These are phyloP conservation scores for Xylaria palmicola DNA, from an alignment of 495 filamentous ascomycete species.

Conservation along the genomic window DNA sequence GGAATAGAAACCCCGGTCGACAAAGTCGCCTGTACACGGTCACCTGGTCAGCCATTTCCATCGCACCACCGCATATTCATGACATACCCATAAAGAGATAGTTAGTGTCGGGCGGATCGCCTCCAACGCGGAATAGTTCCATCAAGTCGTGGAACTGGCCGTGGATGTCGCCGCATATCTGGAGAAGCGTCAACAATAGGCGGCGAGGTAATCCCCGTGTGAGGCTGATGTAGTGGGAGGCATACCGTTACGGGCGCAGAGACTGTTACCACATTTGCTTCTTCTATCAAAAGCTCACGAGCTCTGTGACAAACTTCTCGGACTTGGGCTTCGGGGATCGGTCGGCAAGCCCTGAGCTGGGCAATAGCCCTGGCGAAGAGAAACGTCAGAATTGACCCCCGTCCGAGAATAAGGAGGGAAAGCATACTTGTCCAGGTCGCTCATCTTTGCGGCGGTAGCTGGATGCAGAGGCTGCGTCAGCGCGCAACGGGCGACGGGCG, in stretches of 20 bases:
- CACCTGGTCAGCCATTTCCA: slow-evolving; percentile 15
- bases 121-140: slow-evolving; percentile 96
- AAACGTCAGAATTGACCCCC: slow-evolving; percentile 11
- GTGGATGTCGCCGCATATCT: slow-evolving; percentile 98
- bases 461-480: neutral
- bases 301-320: slow-evolving; percentile 98
- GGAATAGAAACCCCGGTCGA: slow-evolving; percentile 97
- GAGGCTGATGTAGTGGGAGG: neutral
- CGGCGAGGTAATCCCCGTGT: neutral
- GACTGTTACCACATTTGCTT: slow-evolving; percentile 95
- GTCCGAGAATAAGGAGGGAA: neutral
- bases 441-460: slow-evolving; percentile 57
- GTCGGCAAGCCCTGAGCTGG: slow-evolving; percentile 89
- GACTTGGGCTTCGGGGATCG: slow-evolving; percentile 93
- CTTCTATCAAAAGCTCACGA: slow-evolving; percentile 92
- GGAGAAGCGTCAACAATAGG: slow-evolving; percentile 8
- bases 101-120: slow-evolving; percentile 94
- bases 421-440: slow-evolving; percentile 78
- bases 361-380: slow-evolving; percentile 71
- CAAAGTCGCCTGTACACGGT: slow-evolving; percentile 71
- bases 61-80: neutral
- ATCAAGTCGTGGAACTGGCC: slow-evolving; percentile 98
- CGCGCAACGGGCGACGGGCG: neutral
- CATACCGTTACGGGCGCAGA: slow-evolving; percentile 87
- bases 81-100: slow-evolving; percentile 90